A percentile compares a stretch with the other conserved stretches of the same genome.
phyloP scores from a whole-genome alignment of 2,329 filamentous ascomycete genomes.

The Neophaeococcomyces mojaviensis region DNA sequence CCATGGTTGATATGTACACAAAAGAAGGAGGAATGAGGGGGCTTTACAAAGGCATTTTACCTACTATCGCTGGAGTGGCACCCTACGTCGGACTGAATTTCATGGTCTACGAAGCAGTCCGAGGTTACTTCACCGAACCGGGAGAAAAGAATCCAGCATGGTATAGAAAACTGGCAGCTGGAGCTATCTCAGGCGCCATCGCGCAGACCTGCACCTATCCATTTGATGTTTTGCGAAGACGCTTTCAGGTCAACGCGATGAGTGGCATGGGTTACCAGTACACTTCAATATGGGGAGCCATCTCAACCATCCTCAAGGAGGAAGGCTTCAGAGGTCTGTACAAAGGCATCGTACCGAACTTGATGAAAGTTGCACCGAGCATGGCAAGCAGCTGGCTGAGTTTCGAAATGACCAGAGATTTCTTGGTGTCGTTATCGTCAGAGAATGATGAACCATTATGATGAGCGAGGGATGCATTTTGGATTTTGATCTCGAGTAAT shows the following conservation, averaged over 20 bases:
- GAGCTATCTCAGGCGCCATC: constrained; percentile 89
- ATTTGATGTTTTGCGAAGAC: constrained; percentile 85
- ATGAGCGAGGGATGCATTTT: neutral
- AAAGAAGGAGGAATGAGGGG: constrained; percentile 78
- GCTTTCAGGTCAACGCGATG: constrained; percentile 99
- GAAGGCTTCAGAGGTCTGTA: constrained; percentile 83
- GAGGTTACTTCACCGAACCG: constrained; percentile 75
- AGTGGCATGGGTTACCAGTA: constrained; percentile 96
- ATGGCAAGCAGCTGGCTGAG: constrained; percentile 99
- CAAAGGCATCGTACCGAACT: constrained; percentile 90
- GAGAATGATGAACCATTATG: constrained; percentile 17
- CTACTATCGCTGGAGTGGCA: constrained; percentile 89
- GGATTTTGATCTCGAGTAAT: too few relatives aligned
- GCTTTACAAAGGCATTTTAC: constrained; percentile 89
- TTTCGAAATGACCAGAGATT: constrained; percentile 88
- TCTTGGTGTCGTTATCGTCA: constrained; percentile 49
- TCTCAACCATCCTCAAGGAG: constrained; percentile 70
- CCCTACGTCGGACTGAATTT: constrained; percentile 98
- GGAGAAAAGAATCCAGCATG: constrained; percentile 77
- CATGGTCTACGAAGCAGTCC: constrained; percentile 91
- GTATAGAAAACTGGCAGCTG: constrained; percentile 74
- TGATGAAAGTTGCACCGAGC: constrained; percentile 93
- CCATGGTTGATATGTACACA: constrained; percentile 76
- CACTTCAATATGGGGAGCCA: constrained; percentile 74
- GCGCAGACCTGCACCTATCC: constrained; percentile 98